phyloP scores from a whole-genome alignment of 2,329 filamentous ascomycete genomes.

The Nigrospora osmanthi region DNA sequence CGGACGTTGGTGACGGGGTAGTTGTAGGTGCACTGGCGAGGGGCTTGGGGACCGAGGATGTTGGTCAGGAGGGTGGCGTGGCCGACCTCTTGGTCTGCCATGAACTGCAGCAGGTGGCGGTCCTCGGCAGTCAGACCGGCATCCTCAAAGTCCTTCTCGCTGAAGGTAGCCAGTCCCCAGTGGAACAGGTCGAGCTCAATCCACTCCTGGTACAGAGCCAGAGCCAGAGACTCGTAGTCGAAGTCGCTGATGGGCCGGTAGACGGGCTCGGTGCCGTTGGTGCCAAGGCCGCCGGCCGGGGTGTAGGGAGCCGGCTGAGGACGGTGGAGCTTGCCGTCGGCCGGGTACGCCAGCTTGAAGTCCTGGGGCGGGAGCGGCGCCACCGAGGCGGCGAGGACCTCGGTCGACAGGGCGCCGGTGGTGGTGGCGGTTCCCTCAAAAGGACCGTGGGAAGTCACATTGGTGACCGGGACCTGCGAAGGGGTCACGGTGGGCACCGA shows the following conservation, averaged over 20 bases:
- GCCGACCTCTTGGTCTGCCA: slow-evolving; percentile 69
- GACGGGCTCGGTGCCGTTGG: slow-evolving; percentile 67
- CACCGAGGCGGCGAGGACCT: slow-evolving; percentile 49
- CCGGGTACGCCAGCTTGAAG: slow-evolving; percentile 61
- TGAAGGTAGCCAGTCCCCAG: slow-evolving; percentile 63
- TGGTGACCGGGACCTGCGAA: slow-evolving; percentile 28
- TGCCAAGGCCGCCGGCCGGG: slow-evolving; percentile 66
- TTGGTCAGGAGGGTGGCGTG: slow-evolving; percentile 72
- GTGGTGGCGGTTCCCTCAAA: slow-evolving; percentile 59
- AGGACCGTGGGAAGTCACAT: slow-evolving; percentile 60
- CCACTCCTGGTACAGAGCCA: slow-evolving; percentile 76
- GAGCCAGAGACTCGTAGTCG: slow-evolving; percentile 69
- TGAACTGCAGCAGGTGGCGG: slow-evolving; percentile 63
- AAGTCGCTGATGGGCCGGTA: slow-evolving; percentile 77
- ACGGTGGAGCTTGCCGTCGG: slow-evolving; percentile 61
- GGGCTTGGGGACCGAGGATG: slow-evolving; percentile 64
- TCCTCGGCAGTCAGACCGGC: slow-evolving; percentile 64
- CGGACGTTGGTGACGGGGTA: slow-evolving; percentile 69
- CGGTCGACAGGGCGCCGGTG: slow-evolving; percentile 59
- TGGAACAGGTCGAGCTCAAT: slow-evolving; percentile 81
- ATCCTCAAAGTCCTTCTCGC: slow-evolving; percentile 58
- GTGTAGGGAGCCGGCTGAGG: slow-evolving; percentile 64
- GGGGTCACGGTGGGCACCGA: slow-evolving; percentile 15
- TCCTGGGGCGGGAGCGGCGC: slow-evolving; percentile 47
- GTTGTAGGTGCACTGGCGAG: slow-evolving; percentile 71